Evolutionary conservation across 805 yeast species (phyloP), one percentile per base, ranked within the genome.

Genomic region (Candida nanaspora): DNA sequence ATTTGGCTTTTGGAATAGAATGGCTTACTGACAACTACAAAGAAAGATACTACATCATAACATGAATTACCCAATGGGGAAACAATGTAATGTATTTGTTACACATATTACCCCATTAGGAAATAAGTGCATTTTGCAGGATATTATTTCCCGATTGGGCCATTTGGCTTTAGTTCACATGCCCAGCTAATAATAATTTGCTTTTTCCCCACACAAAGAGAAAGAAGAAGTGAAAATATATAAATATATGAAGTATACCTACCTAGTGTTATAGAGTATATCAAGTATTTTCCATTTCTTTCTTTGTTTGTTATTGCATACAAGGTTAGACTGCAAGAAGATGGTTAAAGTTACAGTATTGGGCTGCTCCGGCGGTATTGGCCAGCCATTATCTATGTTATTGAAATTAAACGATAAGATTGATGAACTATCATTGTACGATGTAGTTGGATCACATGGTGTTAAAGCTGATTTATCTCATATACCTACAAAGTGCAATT

Each of bases 321-420:
- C n/a, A n/a, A n/a, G n/a, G n/a, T n/a, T n/a, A n/a, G n/a, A n/a
- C n/a, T n/a, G n/a, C n/a, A n/a, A 33, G n/a, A 14, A 19, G 8
- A 54, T 54, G 59, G 52, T 51, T 20, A 87, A 86, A 70, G 94
- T 86, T 40, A 76, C 95, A 46, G 88, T 86, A 44, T 72, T 80
- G 38, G 96, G 96, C 49, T 95, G 95, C 44, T 86, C 89, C 38
- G 95, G 95, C 53, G 96, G 96, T 46, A 87, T 87, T 58, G 96
- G 96, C 41, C 96, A 88, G 70, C 94, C 96, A 33, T 72, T 87
- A 46, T 86, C 95, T 13, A 76, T 88, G 41, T 72, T 87, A 47
- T 69, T 87, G 52, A 87, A 87, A 64, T 68, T 86, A 45, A 76
- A 79, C 52, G 78, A 77, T 31, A 68, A 71, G 40, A 72, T 81